Evolutionary conservation across 2,329 filamentous ascomycete genomes (phyloP).

Genomic region (Beauveria brongniartii): DNA sequence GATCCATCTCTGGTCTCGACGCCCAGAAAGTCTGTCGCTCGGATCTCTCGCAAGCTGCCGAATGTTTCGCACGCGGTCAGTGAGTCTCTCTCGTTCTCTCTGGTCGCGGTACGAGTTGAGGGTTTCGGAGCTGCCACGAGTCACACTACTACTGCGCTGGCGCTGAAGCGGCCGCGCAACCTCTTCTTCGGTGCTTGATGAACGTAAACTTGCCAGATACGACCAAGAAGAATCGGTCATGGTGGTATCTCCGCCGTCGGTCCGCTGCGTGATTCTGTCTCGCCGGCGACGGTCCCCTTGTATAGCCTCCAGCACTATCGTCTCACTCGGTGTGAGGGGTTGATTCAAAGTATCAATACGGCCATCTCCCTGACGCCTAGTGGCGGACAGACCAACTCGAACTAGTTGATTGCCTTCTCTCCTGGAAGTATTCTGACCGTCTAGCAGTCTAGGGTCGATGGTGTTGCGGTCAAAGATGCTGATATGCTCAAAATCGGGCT

Average conservation of each 20-base stretch:
- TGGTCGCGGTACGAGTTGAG: constrained; percentile 30
- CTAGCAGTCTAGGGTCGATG: constrained; percentile 45
- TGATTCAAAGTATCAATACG: constrained; percentile 37
- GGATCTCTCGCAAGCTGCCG: constrained; percentile 25
- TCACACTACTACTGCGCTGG: constrained; percentile 29
- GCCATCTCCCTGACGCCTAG: constrained; percentile 20
- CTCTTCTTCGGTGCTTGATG: constrained; percentile 18
- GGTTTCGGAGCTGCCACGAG: constrained; percentile 32
- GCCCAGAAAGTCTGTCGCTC: constrained; percentile 15
- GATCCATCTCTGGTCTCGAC: constrained; percentile 25
- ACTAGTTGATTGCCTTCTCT: constrained; percentile 15
- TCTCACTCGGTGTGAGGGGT: constrained; percentile 46
- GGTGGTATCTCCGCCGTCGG: constrained; percentile 16
- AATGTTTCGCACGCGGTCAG: constrained; percentile 26
- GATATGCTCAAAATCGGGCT: constrained; percentile 48
- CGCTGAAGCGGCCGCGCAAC: constrained; percentile 18
- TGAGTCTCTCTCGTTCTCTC: constrained; percentile 26
- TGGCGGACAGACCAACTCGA: neutral
- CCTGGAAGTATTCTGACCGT: constrained; percentile 35
- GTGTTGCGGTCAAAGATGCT: constrained; percentile 47
- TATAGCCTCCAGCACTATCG: constrained; percentile 47
- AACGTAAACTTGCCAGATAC: constrained; percentile 15
- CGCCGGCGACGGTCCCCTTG: constrained; percentile 44
- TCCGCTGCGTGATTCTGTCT: constrained; percentile 30
- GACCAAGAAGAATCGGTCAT: constrained; percentile 15